phyloP scores from a whole-genome alignment of 2,329 filamentous ascomycete species.

The Neonectria hederae region DNA sequence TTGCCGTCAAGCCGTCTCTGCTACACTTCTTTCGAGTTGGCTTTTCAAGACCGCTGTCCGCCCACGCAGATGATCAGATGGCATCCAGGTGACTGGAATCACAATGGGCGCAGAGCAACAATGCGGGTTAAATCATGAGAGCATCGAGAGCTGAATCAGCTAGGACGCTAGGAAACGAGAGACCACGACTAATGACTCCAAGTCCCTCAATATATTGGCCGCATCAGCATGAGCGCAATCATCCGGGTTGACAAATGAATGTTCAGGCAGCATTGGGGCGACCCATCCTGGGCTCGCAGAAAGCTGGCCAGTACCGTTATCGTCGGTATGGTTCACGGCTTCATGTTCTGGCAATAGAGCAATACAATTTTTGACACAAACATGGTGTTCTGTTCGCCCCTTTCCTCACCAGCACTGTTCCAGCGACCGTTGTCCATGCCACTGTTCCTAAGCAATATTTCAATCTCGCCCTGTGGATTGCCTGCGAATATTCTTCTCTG shows the following conservation, averaged over 20 bases:
- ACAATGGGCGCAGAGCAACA: not conserved
- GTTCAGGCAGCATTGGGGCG: constrained; percentile 79
- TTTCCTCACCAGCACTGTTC: constrained; percentile 72
- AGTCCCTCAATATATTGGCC: not conserved
- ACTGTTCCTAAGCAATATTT: constrained; percentile 81
- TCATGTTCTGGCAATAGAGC: constrained; percentile 78
- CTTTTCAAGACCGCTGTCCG: constrained; percentile 28
- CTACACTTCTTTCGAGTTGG: constrained; percentile 68
- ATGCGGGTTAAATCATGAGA: not conserved
- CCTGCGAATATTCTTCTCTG: constrained; percentile 76
- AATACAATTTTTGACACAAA: constrained; percentile 75
- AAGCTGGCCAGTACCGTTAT: constrained; percentile 78
- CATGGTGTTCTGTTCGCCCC: constrained; percentile 77
- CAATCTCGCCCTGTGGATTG: constrained; percentile 77
- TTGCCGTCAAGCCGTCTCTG: constrained; percentile 63
- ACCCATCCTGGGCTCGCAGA: constrained; percentile 79
- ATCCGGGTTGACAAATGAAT: constrained; percentile 69
- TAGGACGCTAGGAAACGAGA: not conserved
- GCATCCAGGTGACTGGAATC: not conserved
- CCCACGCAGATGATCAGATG: not conserved
- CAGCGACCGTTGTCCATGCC: constrained; percentile 76
- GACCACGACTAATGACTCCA: not conserved
- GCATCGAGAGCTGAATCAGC: not conserved
- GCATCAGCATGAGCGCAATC: not conserved
- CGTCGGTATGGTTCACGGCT: constrained; percentile 80